Conservation (phyloP, 2,329 filamentous ascomycete genomes). For the Botrytis deweyae region DNA sequence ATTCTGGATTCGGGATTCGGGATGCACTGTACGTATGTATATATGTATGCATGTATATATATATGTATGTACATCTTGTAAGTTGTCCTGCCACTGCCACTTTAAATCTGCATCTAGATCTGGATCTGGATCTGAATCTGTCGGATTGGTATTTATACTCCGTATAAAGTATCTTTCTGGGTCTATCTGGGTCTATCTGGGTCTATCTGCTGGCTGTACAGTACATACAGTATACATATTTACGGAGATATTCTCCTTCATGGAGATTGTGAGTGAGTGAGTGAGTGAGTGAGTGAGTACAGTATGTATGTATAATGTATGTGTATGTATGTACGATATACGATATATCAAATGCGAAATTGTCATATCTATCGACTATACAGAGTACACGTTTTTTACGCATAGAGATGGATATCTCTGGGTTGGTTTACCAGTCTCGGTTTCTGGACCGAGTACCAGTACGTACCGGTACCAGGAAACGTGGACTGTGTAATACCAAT, state of each 20-base stretch:
- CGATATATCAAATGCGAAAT: neutral
- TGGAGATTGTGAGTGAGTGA: no score
- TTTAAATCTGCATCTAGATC: neutral
- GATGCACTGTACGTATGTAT: neutral
- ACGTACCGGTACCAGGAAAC: neutral
- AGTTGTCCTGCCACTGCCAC: neutral
- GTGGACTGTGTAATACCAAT: neutral
- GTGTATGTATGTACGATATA: neutral
- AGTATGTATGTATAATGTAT: no score
- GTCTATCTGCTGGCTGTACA: neutral
- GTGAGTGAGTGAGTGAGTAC: no score
- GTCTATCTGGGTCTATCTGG: neutral
- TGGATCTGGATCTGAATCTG: neutral
- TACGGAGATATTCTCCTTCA: neutral
- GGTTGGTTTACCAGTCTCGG: neutral
- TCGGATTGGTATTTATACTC: no score
- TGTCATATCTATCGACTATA: neutral
- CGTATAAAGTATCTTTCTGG: neutral
- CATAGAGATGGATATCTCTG: neutral
- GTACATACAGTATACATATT: neutral
- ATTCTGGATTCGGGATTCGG: neutral
- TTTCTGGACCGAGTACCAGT: no score
- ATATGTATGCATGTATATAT: no score
- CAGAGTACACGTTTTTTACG: neutral
- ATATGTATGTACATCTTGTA: neutral